phyloP scores from a whole-genome alignment of 768 basidiomycete species.

The Lanmaoa rubissima region DNA sequence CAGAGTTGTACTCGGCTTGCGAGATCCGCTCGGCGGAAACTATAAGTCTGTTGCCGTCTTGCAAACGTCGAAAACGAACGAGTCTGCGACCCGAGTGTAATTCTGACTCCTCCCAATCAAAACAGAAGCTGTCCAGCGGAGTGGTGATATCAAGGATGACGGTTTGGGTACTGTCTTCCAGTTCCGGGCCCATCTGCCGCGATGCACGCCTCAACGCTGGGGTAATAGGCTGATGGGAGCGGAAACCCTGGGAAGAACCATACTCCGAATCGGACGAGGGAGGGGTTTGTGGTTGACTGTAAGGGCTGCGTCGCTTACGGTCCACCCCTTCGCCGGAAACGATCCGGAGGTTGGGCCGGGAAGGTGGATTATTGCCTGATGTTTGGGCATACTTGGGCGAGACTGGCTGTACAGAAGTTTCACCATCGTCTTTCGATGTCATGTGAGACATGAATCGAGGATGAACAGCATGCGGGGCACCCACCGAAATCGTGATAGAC shows the following conservation, averaged over 20 bases:
- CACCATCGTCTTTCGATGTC: constrained; percentile 6
- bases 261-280: constrained; percentile 42
- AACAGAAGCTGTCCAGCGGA: constrained; percentile 53
- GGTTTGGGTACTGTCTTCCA: constrained; percentile 47
- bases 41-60: constrained; percentile 73
- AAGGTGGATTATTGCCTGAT: constrained; percentile 4
- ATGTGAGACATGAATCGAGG: background rate
- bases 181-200: constrained; percentile 26
- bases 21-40: constrained; percentile 75
- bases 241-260: constrained; percentile 28
- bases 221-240: constrained; percentile 2
- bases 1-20: constrained; percentile 69
- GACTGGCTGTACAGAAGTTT: background rate
- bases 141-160: constrained; percentile 62
- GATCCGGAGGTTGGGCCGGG: constrained; percentile 30
- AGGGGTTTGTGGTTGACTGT: constrained; percentile 39
- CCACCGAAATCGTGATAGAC: constrained; percentile 54
- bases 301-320: constrained; percentile 39
- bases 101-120: constrained; percentile 66
- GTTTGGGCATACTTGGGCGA: background rate
- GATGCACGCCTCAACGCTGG: constrained; percentile 24
- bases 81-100: constrained; percentile 70
- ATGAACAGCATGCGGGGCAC: background rate
- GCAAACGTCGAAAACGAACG: constrained; percentile 79
- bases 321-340: constrained; percentile 20